phyloP scores from a whole-genome alignment of 176 grass and related monocot species.

The Poa pratensis region DNA sequence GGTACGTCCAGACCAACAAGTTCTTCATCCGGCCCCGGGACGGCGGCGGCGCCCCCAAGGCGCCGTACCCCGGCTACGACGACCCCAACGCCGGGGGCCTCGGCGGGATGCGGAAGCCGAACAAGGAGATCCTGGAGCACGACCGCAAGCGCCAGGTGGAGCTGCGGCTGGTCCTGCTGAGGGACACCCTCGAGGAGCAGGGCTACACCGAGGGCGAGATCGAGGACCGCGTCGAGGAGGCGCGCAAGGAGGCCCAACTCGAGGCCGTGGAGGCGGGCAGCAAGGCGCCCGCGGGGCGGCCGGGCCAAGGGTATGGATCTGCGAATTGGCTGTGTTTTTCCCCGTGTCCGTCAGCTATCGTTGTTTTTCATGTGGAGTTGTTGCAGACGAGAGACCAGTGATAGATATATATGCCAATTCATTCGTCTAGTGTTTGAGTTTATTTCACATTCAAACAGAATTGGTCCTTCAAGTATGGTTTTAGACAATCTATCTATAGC shows the following conservation, averaged over 20 bases:
- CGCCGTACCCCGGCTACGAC: conserved; percentile 26
- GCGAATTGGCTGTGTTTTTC: not conserved
- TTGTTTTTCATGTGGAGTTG: not conserved
- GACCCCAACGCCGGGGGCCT: conserved; percentile 6
- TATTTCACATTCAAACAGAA: not conserved
- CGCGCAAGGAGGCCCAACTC: conserved; percentile 52
- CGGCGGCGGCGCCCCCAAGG: conserved; percentile 32
- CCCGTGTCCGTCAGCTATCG: not conserved
- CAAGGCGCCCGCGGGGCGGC: conserved; percentile 15
- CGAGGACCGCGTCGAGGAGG: conserved; percentile 65
- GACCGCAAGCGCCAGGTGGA: conserved; percentile 89
- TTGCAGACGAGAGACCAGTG: not conserved
- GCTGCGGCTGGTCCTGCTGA: conserved; percentile 68
- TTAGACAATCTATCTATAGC: not conserved
- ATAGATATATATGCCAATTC: not conserved
- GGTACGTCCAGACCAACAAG: conserved; percentile 90
- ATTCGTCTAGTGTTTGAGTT: not conserved
- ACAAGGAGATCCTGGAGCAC: conserved; percentile 95
- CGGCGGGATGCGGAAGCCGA: conserved; percentile 70
- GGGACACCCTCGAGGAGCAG: conserved; percentile 86
- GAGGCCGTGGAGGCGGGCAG: conserved; percentile 37
- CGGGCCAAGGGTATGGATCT: conserved; percentile 55
- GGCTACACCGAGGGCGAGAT: conserved; percentile 92
- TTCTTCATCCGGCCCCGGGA: conserved; percentile 71
- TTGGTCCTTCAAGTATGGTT: not conserved